Evolutionary conservation across 1,284 basidiomycete species (phyloP), one percentile per base, ranked within the genome.

Genomic region (Cutaneotrichosporon daszewskae): DNA sequence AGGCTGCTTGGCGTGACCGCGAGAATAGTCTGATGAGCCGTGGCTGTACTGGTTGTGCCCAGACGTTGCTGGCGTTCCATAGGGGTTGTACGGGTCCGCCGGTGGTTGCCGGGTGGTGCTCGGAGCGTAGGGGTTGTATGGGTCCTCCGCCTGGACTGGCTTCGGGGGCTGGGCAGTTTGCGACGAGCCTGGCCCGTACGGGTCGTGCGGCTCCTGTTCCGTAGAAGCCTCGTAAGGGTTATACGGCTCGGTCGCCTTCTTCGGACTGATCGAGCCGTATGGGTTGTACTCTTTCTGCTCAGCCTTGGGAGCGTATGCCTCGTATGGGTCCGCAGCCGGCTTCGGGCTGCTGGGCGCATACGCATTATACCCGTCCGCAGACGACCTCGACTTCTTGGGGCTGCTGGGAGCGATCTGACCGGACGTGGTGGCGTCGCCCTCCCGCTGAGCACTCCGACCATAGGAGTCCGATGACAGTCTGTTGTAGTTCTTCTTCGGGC

Each of bases 81-180:
- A 49, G 2, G 43, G 43, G 39, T 32, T 49, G 31, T 20, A 38
- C 32, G 33, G 17, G 16, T 25, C 28, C 11, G 23, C 9, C 14
- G 24, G 34, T 14, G 23, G 24, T 6, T 32, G 36, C 24, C 36
- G n/a, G 19, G 18, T 33, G 12, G 32, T 19, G 32, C 37, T 39
- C 8, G 44, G 34, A 9, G 38, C 45, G 17, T 46, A 46, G 6
- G 45, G 45, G 25, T 46, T 46, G 39, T 46, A 46, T 25, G 40
- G 26, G 27, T 42, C 33, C 33, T 22, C 4, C 25, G 31, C 10
- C 42, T n/a, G n/a, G n/a, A n/a, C n/a, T n/a, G n/a, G n/a, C n/a
- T n/a, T n/a, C n/a, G n/a, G n/a, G n/a, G n/a, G n/a, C n/a, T n/a
- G n/a, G n/a, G n/a, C n/a, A n/a, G n/a, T n/a, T n/a, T n/a, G n/a